Evolutionary conservation across 257 asterid species (phyloP).

Genomic region (Solanum pinnatisectum): DNA sequence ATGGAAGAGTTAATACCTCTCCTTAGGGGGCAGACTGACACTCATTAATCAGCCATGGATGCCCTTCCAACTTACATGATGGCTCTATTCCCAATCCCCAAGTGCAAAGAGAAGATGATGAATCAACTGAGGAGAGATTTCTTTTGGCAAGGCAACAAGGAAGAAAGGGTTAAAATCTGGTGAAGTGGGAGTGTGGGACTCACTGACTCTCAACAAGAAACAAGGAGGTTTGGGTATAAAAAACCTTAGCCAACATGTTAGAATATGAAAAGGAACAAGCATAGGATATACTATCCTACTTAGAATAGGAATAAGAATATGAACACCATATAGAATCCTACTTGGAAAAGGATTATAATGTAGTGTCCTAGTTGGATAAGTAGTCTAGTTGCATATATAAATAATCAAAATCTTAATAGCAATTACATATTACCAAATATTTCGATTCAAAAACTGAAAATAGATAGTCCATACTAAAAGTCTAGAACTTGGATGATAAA

Average conservation of each 20-base stretch:
- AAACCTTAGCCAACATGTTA: background rate
- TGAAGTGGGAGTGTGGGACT: background rate
- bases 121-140: background rate
- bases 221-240: background rate
- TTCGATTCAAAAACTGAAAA: too few relatives aligned
- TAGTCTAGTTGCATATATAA: background rate
- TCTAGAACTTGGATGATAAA: too few relatives aligned
- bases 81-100: background rate
- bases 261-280: background rate
- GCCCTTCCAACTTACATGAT: background rate
- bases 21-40: background rate
- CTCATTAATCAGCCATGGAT: background rate
- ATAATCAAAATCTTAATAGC: background rate
- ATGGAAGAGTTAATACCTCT: background rate
- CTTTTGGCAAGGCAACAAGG: background rate
- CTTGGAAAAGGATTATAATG: background rate
- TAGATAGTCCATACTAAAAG: too few relatives aligned
- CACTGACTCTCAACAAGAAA: background rate
- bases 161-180: background rate
- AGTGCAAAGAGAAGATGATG: background rate
- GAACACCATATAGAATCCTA: background rate
- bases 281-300: background rate
- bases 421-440: background rate
- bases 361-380: background rate
- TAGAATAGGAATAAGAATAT: background rate